Evolutionary conservation across 2,329 filamentous ascomycete genomes (phyloP), one percentile per base, ranked within the genome.

Genomic region (Septoria petroselini): DNA sequence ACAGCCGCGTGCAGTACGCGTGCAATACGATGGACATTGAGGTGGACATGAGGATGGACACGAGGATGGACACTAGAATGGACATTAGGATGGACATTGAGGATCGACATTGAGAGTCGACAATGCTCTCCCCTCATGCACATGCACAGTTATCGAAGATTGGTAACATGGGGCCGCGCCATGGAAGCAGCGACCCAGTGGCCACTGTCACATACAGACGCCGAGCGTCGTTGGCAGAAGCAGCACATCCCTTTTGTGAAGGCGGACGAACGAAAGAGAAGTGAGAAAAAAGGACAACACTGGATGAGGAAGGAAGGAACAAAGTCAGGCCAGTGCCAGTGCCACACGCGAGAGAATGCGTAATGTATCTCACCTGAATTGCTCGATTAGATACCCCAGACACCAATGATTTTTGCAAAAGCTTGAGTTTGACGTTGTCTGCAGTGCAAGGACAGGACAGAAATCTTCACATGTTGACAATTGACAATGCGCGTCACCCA

Each of bases 311-410:
- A 11, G 11, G 42, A 35, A 29, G 14, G 21, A 18, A 14, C 14
- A 7, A 25, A 12, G 34, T 9, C 8, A 17, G 15, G 7, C 23
- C 39, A 29, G 18, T n/a, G n/a, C n/a, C n/a, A n/a, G n/a, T n/a
- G n/a, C n/a, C n/a, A n/a, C n/a, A 38, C 33, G 35, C 17, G 17
- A 19, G 35, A 19, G 35, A 38, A 35, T n/a, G 23, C 23, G 23
- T 27, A 27, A 27, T 27, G 35, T 38, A 38, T 19, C 35, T 18
- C 31, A 45, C 19, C 33, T 31, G 23, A 19, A 45, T 15, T 35
- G 33, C 23, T 38, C 33, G 42, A 45, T 23, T 38, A 45, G 31
- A 45, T 38, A 45, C 42, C 42, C 42, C 42, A 37, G 31, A 45
- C 17, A 38, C 4, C 19, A 19, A 19, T 1, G 3, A 19, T 38